phyloP scores from a whole-genome alignment of 805 yeast genomes.

The Kodamaea neixiangensis region DNA sequence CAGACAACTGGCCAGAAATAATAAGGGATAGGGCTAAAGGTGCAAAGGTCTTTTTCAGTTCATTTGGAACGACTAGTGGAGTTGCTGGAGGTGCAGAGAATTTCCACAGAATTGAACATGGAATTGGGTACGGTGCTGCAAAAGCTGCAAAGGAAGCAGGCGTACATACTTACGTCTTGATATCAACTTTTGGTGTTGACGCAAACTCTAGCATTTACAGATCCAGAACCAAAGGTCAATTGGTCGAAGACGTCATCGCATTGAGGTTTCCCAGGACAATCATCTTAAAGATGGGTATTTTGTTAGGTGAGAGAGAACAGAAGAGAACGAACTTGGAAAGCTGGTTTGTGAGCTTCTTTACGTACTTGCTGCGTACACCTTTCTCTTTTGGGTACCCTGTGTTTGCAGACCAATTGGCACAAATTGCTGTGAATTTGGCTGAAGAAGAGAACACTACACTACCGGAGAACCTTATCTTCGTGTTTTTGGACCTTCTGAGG shows the following conservation, averaged over 20 bases:
- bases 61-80: constrained; percentile 74
- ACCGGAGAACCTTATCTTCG: constrained; percentile 1
- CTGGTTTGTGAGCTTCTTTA: constrained; percentile 32
- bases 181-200: constrained; percentile 66
- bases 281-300: constrained; percentile 74
- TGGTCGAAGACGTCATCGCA: constrained; percentile 65
- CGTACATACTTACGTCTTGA: constrained; percentile 63
- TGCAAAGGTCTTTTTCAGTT: constrained; percentile 49
- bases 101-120: constrained; percentile 73
- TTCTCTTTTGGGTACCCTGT: constrained; percentile 41
- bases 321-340: constrained; percentile 40
- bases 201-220: constrained; percentile 59
- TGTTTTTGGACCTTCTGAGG: constrained; percentile 3
- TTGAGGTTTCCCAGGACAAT: constrained; percentile 70
- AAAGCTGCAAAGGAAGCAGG: constrained; percentile 73
- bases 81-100: constrained; percentile 74
- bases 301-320: constrained; percentile 62
- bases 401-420: constrained; percentile 68
- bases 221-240: constrained; percentile 67
- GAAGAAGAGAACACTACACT: constrained; percentile 6
- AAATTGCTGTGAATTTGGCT: constrained; percentile 49
- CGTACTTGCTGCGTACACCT: constrained; percentile 18
- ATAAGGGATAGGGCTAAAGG: constrained; percentile 30
- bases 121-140: constrained; percentile 66
- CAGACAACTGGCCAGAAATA: constrained; percentile 50